Percentiles rank a stretch among this genome's conserved stretches.
These are phyloP conservation scores for Pleurotus pulmonarius DNA, from an alignment of 768 basidiomycete genomes.

Conservation along the genomic window DNA sequence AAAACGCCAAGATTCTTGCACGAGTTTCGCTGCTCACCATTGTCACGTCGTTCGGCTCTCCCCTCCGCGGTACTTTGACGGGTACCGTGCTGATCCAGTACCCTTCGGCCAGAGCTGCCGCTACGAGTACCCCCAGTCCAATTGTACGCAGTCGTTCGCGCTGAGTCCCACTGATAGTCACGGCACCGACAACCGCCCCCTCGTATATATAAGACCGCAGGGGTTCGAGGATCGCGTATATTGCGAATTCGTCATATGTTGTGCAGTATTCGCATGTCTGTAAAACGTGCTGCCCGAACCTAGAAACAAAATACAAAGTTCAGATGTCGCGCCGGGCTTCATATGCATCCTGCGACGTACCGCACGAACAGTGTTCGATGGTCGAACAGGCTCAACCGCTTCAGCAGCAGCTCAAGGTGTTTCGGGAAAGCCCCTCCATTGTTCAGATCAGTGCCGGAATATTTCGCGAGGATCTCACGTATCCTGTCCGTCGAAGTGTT, in stretches of 20 bases:
- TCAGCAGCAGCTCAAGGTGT: conserved; percentile 50
- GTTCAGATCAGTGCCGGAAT: conserved; percentile 29
- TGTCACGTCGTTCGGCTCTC: conserved; percentile 16
- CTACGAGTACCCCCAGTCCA: conserved; percentile 44
- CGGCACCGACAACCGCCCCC: conserved; percentile 45
- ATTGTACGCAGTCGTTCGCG: conserved; percentile 41
- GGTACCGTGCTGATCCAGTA: conserved; percentile 49
- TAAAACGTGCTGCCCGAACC: conserved; percentile 67
- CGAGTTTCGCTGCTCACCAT: no score
- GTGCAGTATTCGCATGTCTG: conserved; percentile 65
- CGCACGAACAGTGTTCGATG: conserved; percentile 55
- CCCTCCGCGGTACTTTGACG: conserved; percentile 37
- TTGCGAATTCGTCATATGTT: conserved; percentile 53
- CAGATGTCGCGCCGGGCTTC: no score
- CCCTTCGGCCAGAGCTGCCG: conserved; percentile 46
- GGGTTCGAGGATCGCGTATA: conserved; percentile 52
- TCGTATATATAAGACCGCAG: conserved; percentile 60
- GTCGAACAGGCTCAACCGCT: conserved; percentile 53
- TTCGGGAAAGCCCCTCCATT: conserved; percentile 31
- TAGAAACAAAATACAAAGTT: conserved; percentile 18
- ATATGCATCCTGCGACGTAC: conserved; percentile 27
- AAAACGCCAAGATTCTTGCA: not conserved
- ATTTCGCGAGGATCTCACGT: conserved; percentile 36
- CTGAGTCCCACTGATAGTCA: conserved; percentile 38
- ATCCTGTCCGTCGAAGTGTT: conserved; percentile 52